Evolutionary conservation across 148 eudicot species (phyloP), one percentile per base, ranked within the genome.

Genomic region (Chenopodium formosanum): DNA sequence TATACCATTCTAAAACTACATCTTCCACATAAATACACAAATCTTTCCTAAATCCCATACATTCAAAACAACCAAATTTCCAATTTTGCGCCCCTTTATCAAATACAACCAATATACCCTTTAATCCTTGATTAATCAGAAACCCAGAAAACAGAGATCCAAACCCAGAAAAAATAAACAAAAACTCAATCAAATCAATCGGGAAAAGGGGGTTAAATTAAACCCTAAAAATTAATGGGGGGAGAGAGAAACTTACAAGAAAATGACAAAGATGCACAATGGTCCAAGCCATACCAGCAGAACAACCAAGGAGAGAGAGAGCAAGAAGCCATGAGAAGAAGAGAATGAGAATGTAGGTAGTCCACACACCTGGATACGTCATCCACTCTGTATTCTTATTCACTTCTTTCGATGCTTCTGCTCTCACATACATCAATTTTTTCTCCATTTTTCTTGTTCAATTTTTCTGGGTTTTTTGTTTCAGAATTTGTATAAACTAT

Each of bases 241-340:
- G 37, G 8, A 83, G 31, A 70, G 69, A 77, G 74, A 66, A 64
- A 32, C 81, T 50, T 85, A 93, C 97, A 9, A 87, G 31, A 70
- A 89, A 92, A 85, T 93, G 95, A 79, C 83, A 52, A 75, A 93
- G 93, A 83, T 93, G 91, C 65, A 93, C 94, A 71, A 89, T 44
- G 82, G 97, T 91, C 95, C 94, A 93, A 70, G 97, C 95, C 88
- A 90, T 87, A 80, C 95, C 97, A 78, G 97, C 84, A 40, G 93
- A 86, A 74, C 95, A 93, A 19, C 86, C 88, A 52, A 89, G 86
- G 72, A 93, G 60, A 47, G 94, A 91, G 76, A 91, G 95, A 52
- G 90, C 88, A 23, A 89, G 82, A 23, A 93, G 86, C 97, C 97
- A 93, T 0, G 93, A 68, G 84, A 93, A 90, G 87, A 93, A 91